phyloP scores from a whole-genome alignment of 2,329 filamentous ascomycete species.

The Madurella fahalii region DNA sequence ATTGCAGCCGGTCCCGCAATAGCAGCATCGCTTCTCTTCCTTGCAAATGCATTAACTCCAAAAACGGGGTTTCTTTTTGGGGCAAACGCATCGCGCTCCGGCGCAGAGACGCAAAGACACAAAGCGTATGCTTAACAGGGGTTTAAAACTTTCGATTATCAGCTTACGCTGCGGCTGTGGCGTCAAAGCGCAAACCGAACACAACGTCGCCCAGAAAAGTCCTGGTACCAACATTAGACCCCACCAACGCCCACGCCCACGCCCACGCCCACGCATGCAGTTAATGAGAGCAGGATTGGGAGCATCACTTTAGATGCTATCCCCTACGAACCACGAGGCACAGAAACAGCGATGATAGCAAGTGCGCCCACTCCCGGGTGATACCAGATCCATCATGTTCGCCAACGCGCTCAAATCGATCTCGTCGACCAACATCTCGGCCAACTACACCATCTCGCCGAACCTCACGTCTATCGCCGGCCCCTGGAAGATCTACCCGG shows the following conservation, averaged over 20 bases:
- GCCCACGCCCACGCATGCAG: neutral
- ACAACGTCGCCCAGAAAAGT: too few relatives aligned
- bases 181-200: too few relatives aligned
- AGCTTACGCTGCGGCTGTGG: too few relatives aligned
- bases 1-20: too few relatives aligned
- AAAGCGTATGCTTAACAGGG: too few relatives aligned
- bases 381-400: constrained; percentile 62
- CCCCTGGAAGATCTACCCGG: constrained; percentile 96
- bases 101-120: too few relatives aligned
- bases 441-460: constrained; percentile 81
- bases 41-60: too few relatives aligned
- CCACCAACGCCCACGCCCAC: neutral
- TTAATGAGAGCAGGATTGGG: neutral
- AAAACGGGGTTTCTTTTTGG: too few relatives aligned
- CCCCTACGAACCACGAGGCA: neutral
- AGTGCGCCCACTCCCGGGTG: constrained; percentile 25
- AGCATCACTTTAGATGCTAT: neutral
- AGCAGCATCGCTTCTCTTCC: too few relatives aligned
- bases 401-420: constrained; percentile 92
- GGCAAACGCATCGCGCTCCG: too few relatives aligned
- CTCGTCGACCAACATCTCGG: constrained; percentile 80
- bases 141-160: too few relatives aligned
- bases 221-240: neutral
- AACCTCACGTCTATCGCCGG: constrained; percentile 76
- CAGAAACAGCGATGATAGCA: constrained; percentile 15